phyloP scores from a whole-genome alignment of 148 eudicot genomes.

The Amaranthus cruentus region DNA sequence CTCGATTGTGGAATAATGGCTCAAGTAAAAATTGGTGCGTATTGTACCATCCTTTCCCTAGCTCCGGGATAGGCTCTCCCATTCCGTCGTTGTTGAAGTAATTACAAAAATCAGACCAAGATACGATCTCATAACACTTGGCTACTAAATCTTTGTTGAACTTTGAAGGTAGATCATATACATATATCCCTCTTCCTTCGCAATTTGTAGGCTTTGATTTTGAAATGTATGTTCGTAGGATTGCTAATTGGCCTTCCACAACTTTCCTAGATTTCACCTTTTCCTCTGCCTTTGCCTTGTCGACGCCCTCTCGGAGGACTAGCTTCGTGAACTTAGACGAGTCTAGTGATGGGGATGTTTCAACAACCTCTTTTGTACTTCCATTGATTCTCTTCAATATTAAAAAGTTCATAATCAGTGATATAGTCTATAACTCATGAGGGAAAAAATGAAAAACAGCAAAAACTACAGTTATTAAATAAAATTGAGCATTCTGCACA shows the following conservation, averaged over 20 bases:
- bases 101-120: conserved; percentile 57
- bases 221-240: conserved; percentile 46
- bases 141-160: conserved; percentile 59
- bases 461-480: too few relatives aligned
- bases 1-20: conserved; percentile 60
- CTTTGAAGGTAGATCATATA: conserved; percentile 70
- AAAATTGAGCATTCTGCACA: too few relatives aligned
- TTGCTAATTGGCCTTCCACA: conserved; percentile 39
- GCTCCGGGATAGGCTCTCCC: conserved; percentile 54
- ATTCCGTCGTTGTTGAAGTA: conserved; percentile 48
- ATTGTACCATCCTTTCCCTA: conserved; percentile 67
- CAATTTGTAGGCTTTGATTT: conserved; percentile 31
- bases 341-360: too few relatives aligned
- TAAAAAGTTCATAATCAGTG: too few relatives aligned
- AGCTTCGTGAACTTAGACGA: background rate
- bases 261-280: conserved; percentile 25
- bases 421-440: too few relatives aligned
- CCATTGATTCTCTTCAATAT: too few relatives aligned
- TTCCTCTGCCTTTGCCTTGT: conserved; percentile 28
- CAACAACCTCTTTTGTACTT: too few relatives aligned
- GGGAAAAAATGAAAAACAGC: too few relatives aligned
- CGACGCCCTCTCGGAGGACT: background rate
- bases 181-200: conserved; percentile 58
- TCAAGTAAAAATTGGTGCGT: conserved; percentile 74
- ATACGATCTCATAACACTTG: conserved; percentile 46